A percentile compares a stretch with the other conserved stretches of the same genome.
Evolutionary conservation across 306 rosid species (phyloP).

Genomic region (Rosa lucieae): DNA sequence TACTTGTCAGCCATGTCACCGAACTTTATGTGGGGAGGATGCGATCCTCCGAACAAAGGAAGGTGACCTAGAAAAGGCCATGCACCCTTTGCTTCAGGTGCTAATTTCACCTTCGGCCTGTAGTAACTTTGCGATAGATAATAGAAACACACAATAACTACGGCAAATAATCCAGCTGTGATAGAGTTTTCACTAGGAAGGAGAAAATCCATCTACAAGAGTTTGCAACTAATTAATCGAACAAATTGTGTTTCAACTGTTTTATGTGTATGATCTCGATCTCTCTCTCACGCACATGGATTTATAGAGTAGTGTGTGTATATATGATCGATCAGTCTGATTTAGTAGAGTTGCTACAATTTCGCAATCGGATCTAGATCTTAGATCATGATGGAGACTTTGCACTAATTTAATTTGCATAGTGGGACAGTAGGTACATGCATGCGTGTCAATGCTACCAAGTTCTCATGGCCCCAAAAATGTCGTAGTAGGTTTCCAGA

Average conservation of each 20-base stretch:
- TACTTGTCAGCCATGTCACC: neutral
- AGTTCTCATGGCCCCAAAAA: neutral
- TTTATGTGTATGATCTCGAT: neutral
- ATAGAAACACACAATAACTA: neutral
- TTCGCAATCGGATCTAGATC: neutral
- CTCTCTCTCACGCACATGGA: neutral
- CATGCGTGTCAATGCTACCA: neutral
- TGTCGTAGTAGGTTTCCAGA: neutral
- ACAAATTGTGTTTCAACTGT: neutral
- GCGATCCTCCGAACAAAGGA: neutral
- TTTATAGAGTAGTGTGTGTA: neutral
- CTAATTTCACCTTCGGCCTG: neutral
- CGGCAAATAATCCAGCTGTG: neutral
- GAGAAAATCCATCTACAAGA: neutral
- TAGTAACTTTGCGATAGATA: neutral
- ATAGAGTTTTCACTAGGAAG: neutral
- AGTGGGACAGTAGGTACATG: neutral
- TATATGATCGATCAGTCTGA: neutral
- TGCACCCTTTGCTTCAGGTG: neutral
- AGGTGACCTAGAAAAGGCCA: neutral
- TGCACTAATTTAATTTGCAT: neutral
- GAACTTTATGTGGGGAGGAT: neutral
- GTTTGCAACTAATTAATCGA: neutral
- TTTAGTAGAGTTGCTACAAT: neutral
- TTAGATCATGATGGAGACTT: neutral